Evolutionary conservation across 345 rosid genomes (phyloP).

Genomic region (Orychophragmus violaceus): DNA sequence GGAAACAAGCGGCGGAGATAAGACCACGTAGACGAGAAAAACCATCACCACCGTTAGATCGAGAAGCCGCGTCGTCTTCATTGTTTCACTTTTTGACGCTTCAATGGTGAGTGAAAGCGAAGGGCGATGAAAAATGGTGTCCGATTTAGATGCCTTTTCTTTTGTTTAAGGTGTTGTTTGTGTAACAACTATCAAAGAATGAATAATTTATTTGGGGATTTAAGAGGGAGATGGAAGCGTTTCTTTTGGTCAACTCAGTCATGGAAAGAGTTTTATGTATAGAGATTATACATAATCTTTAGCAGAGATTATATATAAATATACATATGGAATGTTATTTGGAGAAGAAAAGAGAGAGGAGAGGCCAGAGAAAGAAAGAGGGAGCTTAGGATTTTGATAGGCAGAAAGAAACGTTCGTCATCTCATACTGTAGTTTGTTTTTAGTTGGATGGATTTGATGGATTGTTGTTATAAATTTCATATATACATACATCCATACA

Average conservation of each 20-base stretch:
- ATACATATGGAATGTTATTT: not conserved
- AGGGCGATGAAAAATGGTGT: not conserved
- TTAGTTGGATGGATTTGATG: not conserved
- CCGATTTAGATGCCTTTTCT: not conserved
- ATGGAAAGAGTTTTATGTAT: no score
- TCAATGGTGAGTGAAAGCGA: conserved; percentile 4
- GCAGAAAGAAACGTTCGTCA: conserved; percentile 11
- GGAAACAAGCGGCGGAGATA: conserved; percentile 32
- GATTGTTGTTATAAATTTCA: not conserved
- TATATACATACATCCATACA: not conserved
- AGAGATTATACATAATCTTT: no score
- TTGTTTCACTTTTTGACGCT: not conserved
- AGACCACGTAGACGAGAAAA: conserved; percentile 26
- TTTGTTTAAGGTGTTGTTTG: no score
- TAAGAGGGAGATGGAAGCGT: conserved; percentile 15
- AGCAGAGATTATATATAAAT: not conserved
- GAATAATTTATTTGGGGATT: no score
- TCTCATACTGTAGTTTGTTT: no score
- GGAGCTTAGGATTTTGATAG: conserved; percentile 7
- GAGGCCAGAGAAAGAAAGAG: conserved; percentile 13
- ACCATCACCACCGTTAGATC: conserved; percentile 7
- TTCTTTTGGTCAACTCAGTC: not conserved
- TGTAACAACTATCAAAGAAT: no score
- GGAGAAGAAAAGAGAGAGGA: conserved; percentile 27
- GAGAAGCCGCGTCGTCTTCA: not conserved